A percentile compares a stretch with the other conserved stretches of the same genome.
These are phyloP conservation scores for Calonectria honghensis DNA, from an alignment of 2,329 filamentous ascomycete genomes.

Conservation along the genomic window DNA sequence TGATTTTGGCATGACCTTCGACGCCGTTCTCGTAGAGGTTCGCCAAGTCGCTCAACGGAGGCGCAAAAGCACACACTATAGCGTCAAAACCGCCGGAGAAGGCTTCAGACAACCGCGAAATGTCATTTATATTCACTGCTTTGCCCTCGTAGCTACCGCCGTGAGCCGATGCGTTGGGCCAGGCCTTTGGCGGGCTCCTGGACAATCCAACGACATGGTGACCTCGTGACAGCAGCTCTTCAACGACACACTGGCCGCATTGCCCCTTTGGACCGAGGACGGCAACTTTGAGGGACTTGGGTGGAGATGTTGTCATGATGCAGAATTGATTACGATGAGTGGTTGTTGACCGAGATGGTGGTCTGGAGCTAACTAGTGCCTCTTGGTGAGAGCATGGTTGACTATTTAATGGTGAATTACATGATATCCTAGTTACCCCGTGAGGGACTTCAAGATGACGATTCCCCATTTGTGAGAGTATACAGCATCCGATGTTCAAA, in stretches of 20 bases:
- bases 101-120: not conserved
- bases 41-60: not conserved
- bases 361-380: not conserved
- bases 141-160: slow-evolving; percentile 14
- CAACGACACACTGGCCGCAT: slow-evolving; percentile 7
- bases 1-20: slow-evolving; percentile 10
- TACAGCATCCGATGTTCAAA: not conserved
- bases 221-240: slow-evolving; percentile 1
- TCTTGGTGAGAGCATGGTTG: not conserved
- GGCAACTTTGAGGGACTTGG: slow-evolving; percentile 5
- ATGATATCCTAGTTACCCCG: too few species aligned
- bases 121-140: slow-evolving; percentile 1
- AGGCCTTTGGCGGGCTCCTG: not conserved
- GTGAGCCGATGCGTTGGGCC: slow-evolving; percentile 1
- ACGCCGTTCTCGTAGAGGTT: slow-evolving; percentile 10
- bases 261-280: slow-evolving; percentile 4
- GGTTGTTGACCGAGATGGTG: too few species aligned
- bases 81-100: slow-evolving; percentile 11
- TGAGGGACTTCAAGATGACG: too few species aligned
- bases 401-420: not conserved
- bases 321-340: not conserved
- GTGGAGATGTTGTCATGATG: not conserved
- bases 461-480: not conserved
- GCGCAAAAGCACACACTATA: slow-evolving; percentile 8
- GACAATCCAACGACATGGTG: slow-evolving; percentile 6